phyloP scores from a whole-genome alignment of 768 basidiomycete species.

The Saitozyma podzolica region DNA sequence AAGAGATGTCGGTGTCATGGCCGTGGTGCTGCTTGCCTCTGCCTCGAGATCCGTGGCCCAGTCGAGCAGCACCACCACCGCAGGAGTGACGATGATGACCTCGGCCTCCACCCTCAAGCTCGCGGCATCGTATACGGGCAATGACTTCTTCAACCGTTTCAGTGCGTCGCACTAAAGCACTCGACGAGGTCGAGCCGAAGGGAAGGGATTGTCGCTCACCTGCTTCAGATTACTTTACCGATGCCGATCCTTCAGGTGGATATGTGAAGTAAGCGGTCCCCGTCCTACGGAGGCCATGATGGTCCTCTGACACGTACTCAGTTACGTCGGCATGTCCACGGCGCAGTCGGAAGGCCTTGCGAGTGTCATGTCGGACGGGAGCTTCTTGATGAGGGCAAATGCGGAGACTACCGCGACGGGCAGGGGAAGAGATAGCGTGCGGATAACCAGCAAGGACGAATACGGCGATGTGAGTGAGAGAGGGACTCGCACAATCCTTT shows the following conservation, averaged over 20 bases:
- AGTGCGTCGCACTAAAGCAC: slow-evolving; percentile 1
- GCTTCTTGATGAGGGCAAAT: slow-evolving; percentile 47
- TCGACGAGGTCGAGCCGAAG: neutral
- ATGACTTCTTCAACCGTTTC: slow-evolving; percentile 42
- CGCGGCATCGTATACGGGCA: slow-evolving; percentile 45
- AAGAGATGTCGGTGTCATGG: too few species aligned
- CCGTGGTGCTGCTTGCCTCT: too few species aligned
- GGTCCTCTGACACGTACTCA: too few species aligned
- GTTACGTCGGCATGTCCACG: neutral
- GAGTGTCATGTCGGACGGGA: slow-evolving; percentile 22
- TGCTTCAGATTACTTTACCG: slow-evolving; percentile 43
- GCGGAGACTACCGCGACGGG: slow-evolving; percentile 33
- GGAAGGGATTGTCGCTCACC: neutral
- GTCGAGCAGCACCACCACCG: too few species aligned
- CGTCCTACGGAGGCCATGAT: too few species aligned
- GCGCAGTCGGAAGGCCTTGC: slow-evolving; percentile 32
- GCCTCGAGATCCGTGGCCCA: too few species aligned
- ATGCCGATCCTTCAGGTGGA: slow-evolving; percentile 45
- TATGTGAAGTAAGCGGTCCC: slow-evolving; percentile 35
- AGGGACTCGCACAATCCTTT: neutral
- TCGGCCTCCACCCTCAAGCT: slow-evolving; percentile 37
- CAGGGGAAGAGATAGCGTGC: slow-evolving; percentile 45
- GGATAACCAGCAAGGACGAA: slow-evolving; percentile 47
- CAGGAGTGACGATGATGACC: slow-evolving; percentile 7
- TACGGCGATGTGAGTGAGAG: slow-evolving; percentile 44